Percentiles rank a stretch among this genome's conserved stretches.
phyloP scores from a whole-genome alignment of 1,139 yeast species.

The Hansenula sp. region DNA sequence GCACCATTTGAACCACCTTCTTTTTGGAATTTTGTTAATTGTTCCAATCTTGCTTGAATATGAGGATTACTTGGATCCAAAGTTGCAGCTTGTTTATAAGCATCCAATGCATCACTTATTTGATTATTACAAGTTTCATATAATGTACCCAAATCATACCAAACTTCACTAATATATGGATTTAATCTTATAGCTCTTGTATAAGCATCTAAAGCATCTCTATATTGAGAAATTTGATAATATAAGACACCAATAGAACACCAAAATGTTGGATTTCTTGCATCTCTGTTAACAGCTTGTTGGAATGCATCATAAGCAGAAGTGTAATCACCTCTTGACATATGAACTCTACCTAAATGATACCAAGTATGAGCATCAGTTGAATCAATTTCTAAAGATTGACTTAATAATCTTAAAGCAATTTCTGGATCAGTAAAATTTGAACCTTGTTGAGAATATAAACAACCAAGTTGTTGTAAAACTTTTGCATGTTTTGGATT shows the following conservation, averaged over 20 bases:
- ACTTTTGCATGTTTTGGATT: conserved; percentile 96
- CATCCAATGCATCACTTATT: conserved; percentile 90
- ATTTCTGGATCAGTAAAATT: conserved; percentile 73
- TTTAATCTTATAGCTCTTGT: conserved; percentile 93
- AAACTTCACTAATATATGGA: conserved; percentile 94
- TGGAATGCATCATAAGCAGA: conserved; percentile 98
- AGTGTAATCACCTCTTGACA: conserved; percentile 92
- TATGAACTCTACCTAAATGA: conserved; percentile 91
- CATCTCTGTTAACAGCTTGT: conserved; percentile 95
- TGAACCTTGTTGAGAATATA: conserved; percentile 80
- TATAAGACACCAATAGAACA: conserved; percentile 96
- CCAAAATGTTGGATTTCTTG: conserved; percentile 97
- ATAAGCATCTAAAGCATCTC: conserved; percentile 96
- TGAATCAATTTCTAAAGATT: conserved; percentile 83
- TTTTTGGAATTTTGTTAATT: conserved; percentile 69
- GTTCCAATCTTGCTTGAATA: conserved; percentile 87
- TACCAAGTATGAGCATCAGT: conserved; percentile 97
- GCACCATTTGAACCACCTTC: conserved; percentile 55
- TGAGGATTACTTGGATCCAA: conserved; percentile 94
- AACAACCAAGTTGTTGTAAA: conserved; percentile 91
- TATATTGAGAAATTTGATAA: conserved; percentile 91
- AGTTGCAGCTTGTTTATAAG: conserved; percentile 93
- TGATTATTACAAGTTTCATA: conserved; percentile 98
- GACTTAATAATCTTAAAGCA: conserved; percentile 77
- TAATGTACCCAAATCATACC: conserved; percentile 96